A percentile compares a stretch with the other conserved stretches of the same genome.
phyloP scores from a whole-genome alignment of 192 early-diverging fungal genomes.

The Martensiomyces pterosporus region DNA sequence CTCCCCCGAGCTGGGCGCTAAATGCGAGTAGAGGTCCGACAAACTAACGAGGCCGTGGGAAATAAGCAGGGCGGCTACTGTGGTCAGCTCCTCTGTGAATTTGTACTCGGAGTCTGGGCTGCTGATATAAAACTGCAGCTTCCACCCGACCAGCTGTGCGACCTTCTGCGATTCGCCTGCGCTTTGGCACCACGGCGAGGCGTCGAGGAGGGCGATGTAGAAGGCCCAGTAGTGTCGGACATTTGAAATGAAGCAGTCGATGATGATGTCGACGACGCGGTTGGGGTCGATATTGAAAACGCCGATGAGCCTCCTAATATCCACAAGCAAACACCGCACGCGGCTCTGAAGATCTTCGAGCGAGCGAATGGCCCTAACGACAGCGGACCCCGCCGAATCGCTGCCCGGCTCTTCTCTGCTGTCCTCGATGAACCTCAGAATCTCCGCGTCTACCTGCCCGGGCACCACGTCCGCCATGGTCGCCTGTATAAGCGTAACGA shows the following conservation, averaged over 20 bases:
- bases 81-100: conserved; percentile 38
- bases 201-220: conserved; percentile 41
- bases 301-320: conserved; percentile 42
- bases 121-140: conserved; percentile 34
- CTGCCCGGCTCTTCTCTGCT: background rate
- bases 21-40: conserved; percentile 29
- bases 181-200: conserved; percentile 41
- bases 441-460: conserved; percentile 13
- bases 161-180: conserved; percentile 25
- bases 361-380: conserved; percentile 21
- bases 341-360: conserved; percentile 15
- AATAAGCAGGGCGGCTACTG: conserved; percentile 42
- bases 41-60: conserved; percentile 27
- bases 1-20: conserved; percentile 14
- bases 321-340: conserved; percentile 16
- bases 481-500: conserved; percentile 34
- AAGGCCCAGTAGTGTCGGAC: conserved; percentile 45
- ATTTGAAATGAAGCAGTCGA: conserved; percentile 46
- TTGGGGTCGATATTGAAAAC: conserved; percentile 44
- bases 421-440: conserved; percentile 7
- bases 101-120: conserved; percentile 18
- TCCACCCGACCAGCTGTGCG: conserved; percentile 46
- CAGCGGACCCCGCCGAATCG: background rate
- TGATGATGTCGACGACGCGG: conserved; percentile 41
- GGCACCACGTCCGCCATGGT: conserved; percentile 26